Evolutionary conservation across 1,284 basidiomycete species (phyloP), one percentile per base, ranked within the genome.

Genomic region (Earliella scabrosa): DNA sequence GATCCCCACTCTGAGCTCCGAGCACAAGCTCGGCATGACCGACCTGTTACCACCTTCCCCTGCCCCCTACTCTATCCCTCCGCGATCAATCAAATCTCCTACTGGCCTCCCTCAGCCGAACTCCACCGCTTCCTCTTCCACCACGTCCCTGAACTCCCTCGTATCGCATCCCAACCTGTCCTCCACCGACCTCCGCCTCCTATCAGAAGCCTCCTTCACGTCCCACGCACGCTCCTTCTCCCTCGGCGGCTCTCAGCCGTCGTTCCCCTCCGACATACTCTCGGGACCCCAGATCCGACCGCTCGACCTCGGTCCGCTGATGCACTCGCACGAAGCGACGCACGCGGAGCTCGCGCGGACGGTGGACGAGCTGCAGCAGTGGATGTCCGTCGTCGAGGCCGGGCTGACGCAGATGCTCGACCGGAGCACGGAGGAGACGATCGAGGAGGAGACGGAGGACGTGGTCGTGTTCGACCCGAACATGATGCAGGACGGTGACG

Each of bases 41-140:
- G 92, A 94, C 66, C 74, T 93, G 18, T 73, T 92, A 18, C 91
- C 91, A 1, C 90, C 92, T 0, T 92, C 90, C 1, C 92, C 92
- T 4, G 85, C 85, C 11, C 78, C 82, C 9, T 73, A 81, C 29
- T 69, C 80, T 16, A 75, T 35, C 69, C 74, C 45, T 76, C 78
- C 55, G 64, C 76, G 21, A 63, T 71, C 40, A 66, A 36, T 59
- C 1, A 63, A 62, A 18, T 60, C 78, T 1, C 73, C 81, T 0
- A 80, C 77, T 52, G 69, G 73, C 9, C 56, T 56, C n/a, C 66
- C 63, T 4, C 65, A 62, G 45, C 59, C 60, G 8, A 68, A 67
- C 44, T 63, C 68, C 3, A 63, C 66, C 14, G 68, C 66, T 0
- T 68, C 67, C 27, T 69, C 68, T 6, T 70, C 65, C 20, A 68